Evolutionary conservation across 2,329 filamentous ascomycete genomes (phyloP).

Genomic region (Epichloe gansuensis): DNA sequence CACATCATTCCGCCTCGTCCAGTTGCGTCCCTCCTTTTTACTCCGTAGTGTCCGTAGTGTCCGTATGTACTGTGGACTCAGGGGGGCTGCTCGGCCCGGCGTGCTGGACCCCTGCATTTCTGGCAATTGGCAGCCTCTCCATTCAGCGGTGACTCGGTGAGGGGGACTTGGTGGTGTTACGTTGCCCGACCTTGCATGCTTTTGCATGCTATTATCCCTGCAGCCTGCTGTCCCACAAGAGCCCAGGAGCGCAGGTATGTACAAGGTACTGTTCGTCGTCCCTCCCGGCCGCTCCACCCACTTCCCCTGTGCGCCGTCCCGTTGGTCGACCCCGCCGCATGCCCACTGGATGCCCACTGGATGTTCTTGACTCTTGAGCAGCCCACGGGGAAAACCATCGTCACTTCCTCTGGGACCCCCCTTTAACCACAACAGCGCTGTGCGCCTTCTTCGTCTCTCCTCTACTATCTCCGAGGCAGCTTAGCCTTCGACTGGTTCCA

Average conservation of each 20-base stretch:
- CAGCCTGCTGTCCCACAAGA: no score
- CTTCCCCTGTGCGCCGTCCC: conserved; percentile 2
- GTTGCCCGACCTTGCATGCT: not conserved
- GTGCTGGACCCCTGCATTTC: not conserved
- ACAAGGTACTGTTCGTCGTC: not conserved
- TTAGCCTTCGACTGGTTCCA: conserved; percentile 10
- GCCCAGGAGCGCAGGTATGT: not conserved
- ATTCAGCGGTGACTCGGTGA: conserved; percentile 5
- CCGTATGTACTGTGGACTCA: not conserved
- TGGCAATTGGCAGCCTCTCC: not conserved
- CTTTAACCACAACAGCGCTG: conserved; percentile 17
- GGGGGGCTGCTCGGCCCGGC: not conserved
- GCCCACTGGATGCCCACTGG: not conserved
- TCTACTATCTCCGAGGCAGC: not conserved
- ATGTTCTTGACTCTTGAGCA: not conserved
- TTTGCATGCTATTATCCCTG: no score
- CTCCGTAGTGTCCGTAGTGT: not conserved
- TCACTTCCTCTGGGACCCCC: conserved; percentile 14
- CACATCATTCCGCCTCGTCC: no score
- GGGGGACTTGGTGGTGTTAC: not conserved
- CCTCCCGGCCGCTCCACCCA: not conserved
- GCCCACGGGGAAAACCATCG: conserved; percentile 20
- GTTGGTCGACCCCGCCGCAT: conserved; percentile 3
- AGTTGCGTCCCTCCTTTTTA: no score
- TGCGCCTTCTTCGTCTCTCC: conserved; percentile 18